Evolutionary conservation across 192 early-diverging fungal species (phyloP).

Genomic region (Kappamyces sp.): DNA sequence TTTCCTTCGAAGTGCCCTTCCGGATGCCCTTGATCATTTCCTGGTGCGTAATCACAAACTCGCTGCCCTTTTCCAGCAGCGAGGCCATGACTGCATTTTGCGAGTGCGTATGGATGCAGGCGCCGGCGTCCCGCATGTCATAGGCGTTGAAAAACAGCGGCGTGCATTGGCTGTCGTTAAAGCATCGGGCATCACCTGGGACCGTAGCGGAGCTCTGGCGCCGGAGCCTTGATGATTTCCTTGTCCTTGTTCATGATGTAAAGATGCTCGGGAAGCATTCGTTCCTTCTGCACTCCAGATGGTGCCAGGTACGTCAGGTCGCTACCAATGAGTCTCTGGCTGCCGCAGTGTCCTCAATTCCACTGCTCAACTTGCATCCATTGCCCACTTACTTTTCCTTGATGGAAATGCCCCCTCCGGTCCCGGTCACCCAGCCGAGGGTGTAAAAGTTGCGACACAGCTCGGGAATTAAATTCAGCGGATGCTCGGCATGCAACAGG

Average conservation of each 20-base stretch:
- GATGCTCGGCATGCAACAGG: slow-evolving; percentile 29
- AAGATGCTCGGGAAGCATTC: slow-evolving; percentile 76
- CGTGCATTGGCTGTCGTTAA: slow-evolving; percentile 87
- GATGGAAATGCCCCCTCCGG: slow-evolving; percentile 86
- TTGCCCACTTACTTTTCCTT: slow-evolving; percentile 51
- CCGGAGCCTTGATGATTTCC: slow-evolving; percentile 62
- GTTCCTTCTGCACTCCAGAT: slow-evolving; percentile 91
- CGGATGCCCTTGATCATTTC: slow-evolving; percentile 99
- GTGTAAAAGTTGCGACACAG: slow-evolving; percentile 84
- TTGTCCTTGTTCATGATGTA: slow-evolving; percentile 70
- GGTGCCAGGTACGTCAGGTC: slow-evolving; percentile 85
- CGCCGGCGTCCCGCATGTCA: slow-evolving; percentile 73
- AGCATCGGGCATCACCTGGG: not conserved
- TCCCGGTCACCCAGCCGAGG: slow-evolving; percentile 94
- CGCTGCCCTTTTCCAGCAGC: slow-evolving; percentile 63
- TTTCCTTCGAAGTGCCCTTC: slow-evolving; percentile 57
- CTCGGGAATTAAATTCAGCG: slow-evolving; percentile 81
- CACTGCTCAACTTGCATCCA: not conserved
- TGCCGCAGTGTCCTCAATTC: not conserved
- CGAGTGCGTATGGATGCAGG: slow-evolving; percentile 96
- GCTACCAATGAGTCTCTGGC: slow-evolving; percentile 27
- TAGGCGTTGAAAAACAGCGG: slow-evolving; percentile 94
- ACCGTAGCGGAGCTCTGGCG: slow-evolving; percentile 22
- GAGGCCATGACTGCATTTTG: slow-evolving; percentile 93
- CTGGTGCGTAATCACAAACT: slow-evolving; percentile 87